Evolutionary conservation across 768 basidiomycete species (phyloP), one percentile per base, ranked within the genome.

Genomic region (Mycena haematopus): DNA sequence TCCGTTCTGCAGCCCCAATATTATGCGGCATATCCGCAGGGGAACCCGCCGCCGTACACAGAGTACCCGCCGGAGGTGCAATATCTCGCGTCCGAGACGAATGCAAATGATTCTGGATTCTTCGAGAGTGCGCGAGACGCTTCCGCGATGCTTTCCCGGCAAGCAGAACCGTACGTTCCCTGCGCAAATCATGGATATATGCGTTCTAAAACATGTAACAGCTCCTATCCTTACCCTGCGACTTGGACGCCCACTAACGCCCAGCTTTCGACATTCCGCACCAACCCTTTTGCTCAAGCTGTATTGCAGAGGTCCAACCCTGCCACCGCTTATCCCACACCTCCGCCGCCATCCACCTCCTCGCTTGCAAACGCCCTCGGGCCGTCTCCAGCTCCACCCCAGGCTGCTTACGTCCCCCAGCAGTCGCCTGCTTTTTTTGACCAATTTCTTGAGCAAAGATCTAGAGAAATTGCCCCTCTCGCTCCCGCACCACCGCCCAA

Each of bases 341-440:
- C 88, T 24, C 88, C 90, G 1, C 86, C 85, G 19, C 88, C 88
- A 1, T 82, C 82, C 14, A 85, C 90, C 42, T 82, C 90, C 1
- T 92, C 91, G 14, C 83, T 92, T 58, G 91, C 91, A 6, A 81
- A 81, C 72, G 92, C 92, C 3, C 82, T 93, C 24, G 90, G 88
- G 6, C 68, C 63, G 54, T 54, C 42, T 57, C 60, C 70, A 33
- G 31, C 56, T 24, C 65, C 55, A n/a, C 59, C 60, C 10, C 67
- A 63, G 42, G 59, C 69, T 22, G 68, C 76, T 10, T 84, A 84
- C 68, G 73, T 76, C 21, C 82, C 88, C 7, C 79, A 84, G 58
- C 86, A 92, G 47, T 91, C 89, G 1, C 72, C 78, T 3, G 72
- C 77, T 4, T 92, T 90, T 72, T 91, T 91, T 72, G 82, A 89